Conservation (phyloP, 1,139 yeast genomes). For the Protomyces inundatus region DNA sequence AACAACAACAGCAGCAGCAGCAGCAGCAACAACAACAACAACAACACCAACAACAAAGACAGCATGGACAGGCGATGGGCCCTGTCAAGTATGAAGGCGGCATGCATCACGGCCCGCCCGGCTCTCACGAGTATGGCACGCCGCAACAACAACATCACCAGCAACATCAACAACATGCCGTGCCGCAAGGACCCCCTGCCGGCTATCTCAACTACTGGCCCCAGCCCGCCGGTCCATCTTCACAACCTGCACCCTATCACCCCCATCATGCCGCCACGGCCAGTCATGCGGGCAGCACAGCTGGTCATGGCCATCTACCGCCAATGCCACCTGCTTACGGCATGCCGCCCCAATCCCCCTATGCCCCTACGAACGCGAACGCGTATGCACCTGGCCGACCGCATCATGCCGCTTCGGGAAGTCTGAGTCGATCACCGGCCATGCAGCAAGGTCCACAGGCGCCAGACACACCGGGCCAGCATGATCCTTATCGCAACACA, state of each 20-base stretch:
- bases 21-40: conserved; percentile 22
- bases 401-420: background rate
- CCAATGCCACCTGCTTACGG: background rate
- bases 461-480: background rate
- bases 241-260: background rate
- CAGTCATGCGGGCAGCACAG: background rate
- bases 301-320: background rate
- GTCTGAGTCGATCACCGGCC: background rate
- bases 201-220: background rate
- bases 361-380: background rate
- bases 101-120: background rate
- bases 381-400: background rate
- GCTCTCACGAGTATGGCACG: background rate
- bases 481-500: background rate
- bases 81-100: background rate
- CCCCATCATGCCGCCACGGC: background rate
- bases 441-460: background rate
- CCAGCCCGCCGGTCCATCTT: background rate
- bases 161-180: background rate
- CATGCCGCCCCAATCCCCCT: background rate
- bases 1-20: conserved; percentile 19
- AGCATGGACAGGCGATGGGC: conserved; percentile 15
- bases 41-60: conserved; percentile 17
- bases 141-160: background rate
- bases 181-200: background rate